Conservation (phyloP, 768 basidiomycete genomes). For the Calocybe cyanea region DNA sequence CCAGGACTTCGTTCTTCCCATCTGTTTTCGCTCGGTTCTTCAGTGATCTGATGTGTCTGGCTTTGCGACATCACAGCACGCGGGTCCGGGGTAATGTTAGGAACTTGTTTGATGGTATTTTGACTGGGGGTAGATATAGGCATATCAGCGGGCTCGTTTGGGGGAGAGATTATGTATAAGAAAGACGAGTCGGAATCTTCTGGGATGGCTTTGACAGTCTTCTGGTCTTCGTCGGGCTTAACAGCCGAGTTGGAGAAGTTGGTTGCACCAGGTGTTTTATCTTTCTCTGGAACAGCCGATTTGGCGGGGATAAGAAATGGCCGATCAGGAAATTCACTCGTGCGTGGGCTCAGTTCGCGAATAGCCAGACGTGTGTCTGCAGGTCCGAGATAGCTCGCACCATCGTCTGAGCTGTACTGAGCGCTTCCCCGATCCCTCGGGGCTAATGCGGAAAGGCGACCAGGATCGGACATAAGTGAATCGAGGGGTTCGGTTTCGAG, state of each 20-base stretch:
- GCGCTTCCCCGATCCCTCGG: conserved; percentile 19
- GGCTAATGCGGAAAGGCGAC: conserved; percentile 4
- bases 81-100: not conserved
- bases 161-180: conserved; percentile 12
- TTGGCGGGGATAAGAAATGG: not conserved
- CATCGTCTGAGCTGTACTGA: conserved; percentile 18
- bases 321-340: conserved; percentile 7
- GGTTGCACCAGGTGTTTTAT: not conserved
- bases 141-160: conserved; percentile 5
- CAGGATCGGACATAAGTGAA: not conserved
- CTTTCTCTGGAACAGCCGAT: not conserved
- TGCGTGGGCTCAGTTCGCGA: conserved; percentile 21
- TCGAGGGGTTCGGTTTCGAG: conserved; percentile 3
- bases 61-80: not conserved
- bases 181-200: conserved; percentile 11
- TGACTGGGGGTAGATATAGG: not conserved
- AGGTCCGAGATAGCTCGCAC: conserved; percentile 15
- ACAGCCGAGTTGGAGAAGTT: too few species aligned
- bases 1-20: conserved; percentile 10
- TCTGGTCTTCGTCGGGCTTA: too few species aligned
- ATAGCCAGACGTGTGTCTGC: conserved; percentile 21
- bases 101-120: too few species aligned
- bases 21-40: conserved; percentile 16
- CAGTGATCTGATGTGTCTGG: not conserved
- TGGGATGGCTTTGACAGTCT: not conserved